Evolutionary conservation across 2,329 filamentous ascomycete genomes (phyloP).

Genomic region (Calonectria pseudoturangicola): DNA sequence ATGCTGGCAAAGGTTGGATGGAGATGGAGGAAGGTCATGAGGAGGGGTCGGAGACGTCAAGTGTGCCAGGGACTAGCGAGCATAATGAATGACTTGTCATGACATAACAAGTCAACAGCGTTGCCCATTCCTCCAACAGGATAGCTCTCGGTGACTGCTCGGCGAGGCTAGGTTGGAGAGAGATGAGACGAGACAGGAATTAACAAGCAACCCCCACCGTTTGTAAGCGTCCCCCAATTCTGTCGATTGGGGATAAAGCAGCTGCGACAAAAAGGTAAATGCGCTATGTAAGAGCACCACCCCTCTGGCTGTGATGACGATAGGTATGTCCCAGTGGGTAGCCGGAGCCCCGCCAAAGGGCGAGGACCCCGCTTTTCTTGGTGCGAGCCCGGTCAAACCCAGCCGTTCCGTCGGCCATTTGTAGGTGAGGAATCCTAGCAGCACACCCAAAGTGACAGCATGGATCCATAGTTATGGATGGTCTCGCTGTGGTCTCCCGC

Average conservation of each 20-base stretch:
- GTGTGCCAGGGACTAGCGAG: neutral
- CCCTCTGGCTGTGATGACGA: conserved; percentile 53
- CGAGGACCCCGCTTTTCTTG: conserved; percentile 53
- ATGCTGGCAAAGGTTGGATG: conserved; percentile 4
- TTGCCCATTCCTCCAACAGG: neutral
- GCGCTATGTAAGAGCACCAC: conserved; percentile 40
- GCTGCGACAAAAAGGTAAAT: conserved; percentile 34
- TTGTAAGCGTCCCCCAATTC: conserved; percentile 41
- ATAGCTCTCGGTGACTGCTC: conserved; percentile 23
- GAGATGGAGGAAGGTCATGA: neutral
- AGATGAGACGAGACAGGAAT: conserved; percentile 35
- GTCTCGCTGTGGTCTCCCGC: conserved; percentile 26
- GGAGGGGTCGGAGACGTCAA: conserved; percentile 18
- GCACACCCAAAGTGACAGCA: conserved; percentile 32
- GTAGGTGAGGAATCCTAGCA: conserved; percentile 42
- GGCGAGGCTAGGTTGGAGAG: conserved; percentile 23
- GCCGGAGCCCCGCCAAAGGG: conserved; percentile 52
- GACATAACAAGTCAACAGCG: neutral
- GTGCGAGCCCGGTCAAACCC: conserved; percentile 49
- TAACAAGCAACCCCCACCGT: conserved; percentile 43
- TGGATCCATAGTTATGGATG: conserved; percentile 12
- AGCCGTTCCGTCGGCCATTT: conserved; percentile 40
- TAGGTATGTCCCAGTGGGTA: conserved; percentile 43
- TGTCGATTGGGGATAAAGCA: conserved; percentile 31
- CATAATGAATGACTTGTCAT: conserved; percentile 8